Evolutionary conservation across 108 stramenopile genomes (phyloP), one percentile per base, ranked within the genome.

Genomic region (Chaetoceros muelleri): DNA sequence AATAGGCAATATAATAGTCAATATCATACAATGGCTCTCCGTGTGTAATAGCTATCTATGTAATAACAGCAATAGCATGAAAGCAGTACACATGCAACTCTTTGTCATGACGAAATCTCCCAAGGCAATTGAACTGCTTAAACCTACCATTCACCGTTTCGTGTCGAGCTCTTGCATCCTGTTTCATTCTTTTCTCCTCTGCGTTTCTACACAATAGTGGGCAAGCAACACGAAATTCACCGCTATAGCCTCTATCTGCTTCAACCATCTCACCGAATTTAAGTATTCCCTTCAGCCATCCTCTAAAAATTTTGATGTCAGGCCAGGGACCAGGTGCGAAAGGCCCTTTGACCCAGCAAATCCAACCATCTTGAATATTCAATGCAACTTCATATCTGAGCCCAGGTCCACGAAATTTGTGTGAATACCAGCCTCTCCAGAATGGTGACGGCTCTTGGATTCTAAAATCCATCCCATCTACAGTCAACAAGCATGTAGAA

Each of bases 221-320:
- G 19, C 40, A 18, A 55, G 48, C 48, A 47, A 56, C 30, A 53
- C 62, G 17, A 57, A 54, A 49, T 24, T 53, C 53, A 0, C 62
- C 67, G 18, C 34, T 44, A 48, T 69, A 69, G 1, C 67, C 61
- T 31, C 58, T 46, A 49, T 69, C 67, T 29, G 61, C 67, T 26
- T 57, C 55, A 1, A 44, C 62, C 2, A 30, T 54, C 47, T 67
- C 53, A 55, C 40, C 28, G n/a, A 17, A 20, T 29, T 55, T 59
- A 22, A 67, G 52, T 52, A n/a, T 28, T 2, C 22, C 28, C 21
- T n/a, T 23, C 18, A 67, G 60, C 2, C 28, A 18, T n/a, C 28
- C 24, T 19, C 52, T 27, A 55, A 61, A 60, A 48, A 67, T 67
- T 31, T 23, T 60, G 2, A 60, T 16, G 44, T 67, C 66, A 44